phyloP scores from a whole-genome alignment of 2,329 filamentous ascomycete species.

The Pyrenochaeta sp. region DNA sequence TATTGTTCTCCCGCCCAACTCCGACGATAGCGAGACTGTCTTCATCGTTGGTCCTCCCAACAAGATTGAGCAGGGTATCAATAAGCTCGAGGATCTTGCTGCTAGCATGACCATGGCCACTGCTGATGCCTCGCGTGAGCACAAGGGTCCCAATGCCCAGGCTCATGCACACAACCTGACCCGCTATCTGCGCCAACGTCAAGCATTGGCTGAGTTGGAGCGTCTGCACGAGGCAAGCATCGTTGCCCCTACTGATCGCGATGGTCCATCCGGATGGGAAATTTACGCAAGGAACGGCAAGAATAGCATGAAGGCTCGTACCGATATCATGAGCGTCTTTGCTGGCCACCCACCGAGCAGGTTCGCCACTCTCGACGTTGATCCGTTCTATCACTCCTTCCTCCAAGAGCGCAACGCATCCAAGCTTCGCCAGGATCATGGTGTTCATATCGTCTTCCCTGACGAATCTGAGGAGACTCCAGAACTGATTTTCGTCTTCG shows the following conservation, averaged over 20 bases:
- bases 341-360: conserved; percentile 76
- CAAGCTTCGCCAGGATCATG: conserved; percentile 70
- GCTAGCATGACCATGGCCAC: conserved; percentile 84
- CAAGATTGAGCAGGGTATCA: conserved; percentile 75
- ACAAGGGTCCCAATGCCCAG: conserved; percentile 76
- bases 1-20: conserved; percentile 78
- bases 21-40: conserved; percentile 81
- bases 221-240: conserved; percentile 84
- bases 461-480: conserved; percentile 64
- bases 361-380: conserved; percentile 71
- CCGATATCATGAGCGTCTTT: conserved; percentile 77
- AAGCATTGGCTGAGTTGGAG: conserved; percentile 84
- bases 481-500: conserved; percentile 76
- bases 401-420: conserved; percentile 70
- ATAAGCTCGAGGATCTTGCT: conserved; percentile 87
- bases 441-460: conserved; percentile 77
- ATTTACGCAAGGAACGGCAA: conserved; percentile 87
- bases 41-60: conserved; percentile 83
- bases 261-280: conserved; percentile 81
- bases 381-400: conserved; percentile 81
- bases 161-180: conserved; percentile 86
- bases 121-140: conserved; percentile 82
- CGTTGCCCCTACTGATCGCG: conserved; percentile 74
- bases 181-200: conserved; percentile 82
- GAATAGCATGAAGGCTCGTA: conserved; percentile 77